phyloP scores from a whole-genome alignment of 2,329 filamentous ascomycete species.

The Elsinoe batatas region DNA sequence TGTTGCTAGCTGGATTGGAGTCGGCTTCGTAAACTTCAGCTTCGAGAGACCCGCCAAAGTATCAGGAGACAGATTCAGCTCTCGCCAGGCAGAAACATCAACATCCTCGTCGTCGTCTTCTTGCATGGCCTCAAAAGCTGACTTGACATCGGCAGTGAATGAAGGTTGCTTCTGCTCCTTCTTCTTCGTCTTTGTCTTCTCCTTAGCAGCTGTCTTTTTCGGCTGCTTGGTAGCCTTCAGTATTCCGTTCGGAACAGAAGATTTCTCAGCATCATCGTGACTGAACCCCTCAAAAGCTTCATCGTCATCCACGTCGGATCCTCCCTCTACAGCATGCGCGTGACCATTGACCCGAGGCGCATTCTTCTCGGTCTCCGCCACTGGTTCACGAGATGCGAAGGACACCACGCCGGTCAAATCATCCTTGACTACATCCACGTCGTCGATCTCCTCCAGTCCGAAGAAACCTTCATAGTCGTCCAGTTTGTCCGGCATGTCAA shows the following conservation, averaged over 20 bases:
- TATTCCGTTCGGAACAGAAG: constrained; percentile 16
- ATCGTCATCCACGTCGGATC: constrained; percentile 15
- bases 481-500: constrained; percentile 62
- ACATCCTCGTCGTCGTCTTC: constrained; percentile 46
- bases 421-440: constrained; percentile 66
- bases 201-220: constrained; percentile 19
- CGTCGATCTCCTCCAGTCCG: constrained; percentile 82
- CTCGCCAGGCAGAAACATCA: constrained; percentile 70
- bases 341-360: not conserved
- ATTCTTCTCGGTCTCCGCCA: constrained; percentile 26
- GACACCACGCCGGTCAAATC: constrained; percentile 39
- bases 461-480: constrained; percentile 92
- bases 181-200: constrained; percentile 19
- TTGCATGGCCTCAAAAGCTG: constrained; percentile 41
- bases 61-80: constrained; percentile 61
- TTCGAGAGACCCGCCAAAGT: constrained; percentile 66
- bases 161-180: not conserved
- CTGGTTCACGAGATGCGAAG: constrained; percentile 23
- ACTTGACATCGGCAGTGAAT: constrained; percentile 16
- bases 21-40: constrained; percentile 71
- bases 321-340: constrained; percentile 20
- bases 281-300: constrained; percentile 27
- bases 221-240: constrained; percentile 20
- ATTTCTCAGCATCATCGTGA: constrained; percentile 22
- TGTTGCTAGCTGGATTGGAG: constrained; percentile 65